phyloP scores from a whole-genome alignment of 805 yeast genomes.

The Sugiyamaella floridensis region DNA sequence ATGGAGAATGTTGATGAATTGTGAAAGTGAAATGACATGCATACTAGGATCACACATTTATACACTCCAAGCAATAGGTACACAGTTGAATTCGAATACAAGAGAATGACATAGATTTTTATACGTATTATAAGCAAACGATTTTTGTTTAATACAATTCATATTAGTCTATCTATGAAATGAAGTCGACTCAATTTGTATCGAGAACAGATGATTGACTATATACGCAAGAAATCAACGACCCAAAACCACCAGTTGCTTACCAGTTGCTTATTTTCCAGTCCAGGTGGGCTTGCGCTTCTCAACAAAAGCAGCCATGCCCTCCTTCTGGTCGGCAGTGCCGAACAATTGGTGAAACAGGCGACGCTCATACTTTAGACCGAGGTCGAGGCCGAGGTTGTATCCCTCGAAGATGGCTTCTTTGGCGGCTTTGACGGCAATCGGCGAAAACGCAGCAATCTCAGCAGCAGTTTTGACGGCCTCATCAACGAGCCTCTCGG shows the following conservation, averaged over 20 bases:
- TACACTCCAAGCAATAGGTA: no score
- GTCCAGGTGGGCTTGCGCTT: slow-evolving; percentile 36
- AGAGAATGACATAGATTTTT: no score
- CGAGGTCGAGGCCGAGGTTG: slow-evolving; percentile 34
- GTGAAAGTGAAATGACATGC: neutral
- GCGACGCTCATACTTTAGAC: slow-evolving; percentile 38
- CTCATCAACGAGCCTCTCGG: slow-evolving; percentile 35
- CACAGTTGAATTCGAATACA: no score
- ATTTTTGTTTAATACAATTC: no score
- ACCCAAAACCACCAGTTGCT: no score
- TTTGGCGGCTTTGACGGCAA: slow-evolving; percentile 43
- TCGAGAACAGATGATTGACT: neutral
- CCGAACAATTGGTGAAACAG: slow-evolving; percentile 43
- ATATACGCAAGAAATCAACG: neutral
- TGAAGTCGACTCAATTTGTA: neutral
- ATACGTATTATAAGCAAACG: no score
- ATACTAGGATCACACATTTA: neutral
- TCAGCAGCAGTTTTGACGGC: slow-evolving; percentile 40
- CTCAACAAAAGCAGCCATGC: slow-evolving; percentile 46
- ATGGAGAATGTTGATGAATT: neutral
- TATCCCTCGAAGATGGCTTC: slow-evolving; percentile 37
- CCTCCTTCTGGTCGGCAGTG: slow-evolving; percentile 42
- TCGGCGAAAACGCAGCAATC: slow-evolving; percentile 37
- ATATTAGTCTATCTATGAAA: neutral
- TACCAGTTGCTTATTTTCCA: slow-evolving; percentile 22